These are phyloP conservation scores for Colletotrichum chrysophilum DNA, from an alignment of 2,329 filamentous ascomycete genomes.

Conservation along the genomic window DNA sequence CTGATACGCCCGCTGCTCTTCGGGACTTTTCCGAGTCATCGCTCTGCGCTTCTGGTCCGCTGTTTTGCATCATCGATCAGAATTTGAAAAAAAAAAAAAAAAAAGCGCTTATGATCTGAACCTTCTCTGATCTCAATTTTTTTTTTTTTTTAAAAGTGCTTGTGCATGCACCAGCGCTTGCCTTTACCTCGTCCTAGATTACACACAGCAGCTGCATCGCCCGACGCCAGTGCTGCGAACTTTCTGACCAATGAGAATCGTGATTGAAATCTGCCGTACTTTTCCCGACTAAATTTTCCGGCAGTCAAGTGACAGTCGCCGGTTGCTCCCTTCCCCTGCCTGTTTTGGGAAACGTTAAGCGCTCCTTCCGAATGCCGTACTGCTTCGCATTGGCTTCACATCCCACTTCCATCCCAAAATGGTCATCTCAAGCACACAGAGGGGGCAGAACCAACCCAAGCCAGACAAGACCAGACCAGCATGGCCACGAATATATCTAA, in stretches of 20 bases:
- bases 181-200: not conserved
- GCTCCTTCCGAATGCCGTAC: conserved; percentile 12
- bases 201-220: not conserved
- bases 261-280: not conserved
- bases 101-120: not conserved
- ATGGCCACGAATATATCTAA: conserved; percentile 10
- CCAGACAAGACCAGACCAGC: not conserved
- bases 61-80: not conserved
- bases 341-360: conserved; percentile 9
- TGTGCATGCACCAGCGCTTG: not conserved
- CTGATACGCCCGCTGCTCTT: not conserved
- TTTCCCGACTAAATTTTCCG: not conserved
- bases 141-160: not conserved
- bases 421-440: conserved; percentile 12
- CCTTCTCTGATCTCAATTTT: not conserved
- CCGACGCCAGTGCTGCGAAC: not conserved
- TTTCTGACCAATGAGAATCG: not conserved
- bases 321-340: not conserved
- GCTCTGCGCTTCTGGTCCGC: not conserved
- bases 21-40: not conserved
- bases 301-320: conserved; percentile 18
- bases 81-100: not conserved
- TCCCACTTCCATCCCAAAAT: conserved; percentile 6
- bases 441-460: not conserved
- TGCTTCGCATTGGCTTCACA: conserved; percentile 3